Conservation (phyloP, 2,329 filamentous ascomycete genomes). For the Calonectria fujianensis region DNA sequence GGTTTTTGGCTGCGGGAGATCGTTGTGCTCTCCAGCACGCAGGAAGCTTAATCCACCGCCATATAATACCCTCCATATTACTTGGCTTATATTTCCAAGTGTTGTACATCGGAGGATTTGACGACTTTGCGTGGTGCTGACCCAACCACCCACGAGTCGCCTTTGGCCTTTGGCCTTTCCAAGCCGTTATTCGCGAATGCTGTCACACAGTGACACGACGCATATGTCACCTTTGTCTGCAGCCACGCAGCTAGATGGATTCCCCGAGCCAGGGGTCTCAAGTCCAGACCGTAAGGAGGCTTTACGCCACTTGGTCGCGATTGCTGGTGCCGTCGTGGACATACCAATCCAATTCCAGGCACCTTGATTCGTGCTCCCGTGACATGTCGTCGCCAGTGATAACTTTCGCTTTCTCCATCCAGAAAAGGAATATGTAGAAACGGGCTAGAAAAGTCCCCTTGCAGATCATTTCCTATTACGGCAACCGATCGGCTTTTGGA, state of each 20-base stretch:
- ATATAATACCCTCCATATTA: background rate
- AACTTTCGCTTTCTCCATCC: slow-evolving; percentile 21
- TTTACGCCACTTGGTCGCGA: slow-evolving; percentile 42
- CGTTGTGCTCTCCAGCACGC: too few species aligned
- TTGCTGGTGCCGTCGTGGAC: slow-evolving; percentile 31
- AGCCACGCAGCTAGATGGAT: background rate
- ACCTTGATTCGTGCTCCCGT: background rate
- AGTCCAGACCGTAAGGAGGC: slow-evolving; percentile 26
- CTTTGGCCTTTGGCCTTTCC: background rate
- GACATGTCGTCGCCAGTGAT: background rate
- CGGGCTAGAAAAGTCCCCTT: slow-evolving; percentile 1
- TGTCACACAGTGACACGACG: background rate
- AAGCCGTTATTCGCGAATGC: background rate
- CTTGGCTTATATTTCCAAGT: background rate
- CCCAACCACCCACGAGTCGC: background rate
- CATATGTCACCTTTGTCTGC: background rate
- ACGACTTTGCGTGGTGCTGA: background rate
- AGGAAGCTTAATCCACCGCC: background rate
- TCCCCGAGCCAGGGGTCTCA: background rate
- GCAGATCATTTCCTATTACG: slow-evolving; percentile 31
- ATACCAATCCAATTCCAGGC: background rate
- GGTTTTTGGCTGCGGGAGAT: background rate
- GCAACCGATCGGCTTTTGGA: slow-evolving; percentile 24
- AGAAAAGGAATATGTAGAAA: slow-evolving; percentile 14
- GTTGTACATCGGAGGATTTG: background rate